A percentile compares a stretch with the other conserved stretches of the same genome.
Conservation (phyloP, 1,284 basidiomycete genomes). For the Moesziomyces sp. region DNA sequence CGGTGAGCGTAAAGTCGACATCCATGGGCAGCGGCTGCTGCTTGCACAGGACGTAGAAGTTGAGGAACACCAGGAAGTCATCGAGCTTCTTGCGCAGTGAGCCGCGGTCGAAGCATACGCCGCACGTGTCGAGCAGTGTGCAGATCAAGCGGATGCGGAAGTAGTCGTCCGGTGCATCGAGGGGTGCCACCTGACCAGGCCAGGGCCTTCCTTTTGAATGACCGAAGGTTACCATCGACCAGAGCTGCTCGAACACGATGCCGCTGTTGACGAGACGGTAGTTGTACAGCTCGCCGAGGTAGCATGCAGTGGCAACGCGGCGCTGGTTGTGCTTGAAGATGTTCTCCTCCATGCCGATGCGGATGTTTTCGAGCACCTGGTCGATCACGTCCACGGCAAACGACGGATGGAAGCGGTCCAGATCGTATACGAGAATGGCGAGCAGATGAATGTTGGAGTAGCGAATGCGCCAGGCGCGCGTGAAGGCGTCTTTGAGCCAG, state of each 20-base stretch:
- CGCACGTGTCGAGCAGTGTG: slow-evolving; percentile 91
- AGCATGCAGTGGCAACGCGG: slow-evolving; percentile 88
- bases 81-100: slow-evolving; percentile 90
- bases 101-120: slow-evolving; percentile 96
- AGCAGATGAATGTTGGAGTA: slow-evolving; percentile 89
- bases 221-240: slow-evolving; percentile 94
- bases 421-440: slow-evolving; percentile 91
- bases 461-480: slow-evolving; percentile 95
- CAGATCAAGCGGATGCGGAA: slow-evolving; percentile 93
- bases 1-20: slow-evolving; percentile 93
- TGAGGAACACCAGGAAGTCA: slow-evolving; percentile 90
- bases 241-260: slow-evolving; percentile 91
- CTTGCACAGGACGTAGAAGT: slow-evolving; percentile 92
- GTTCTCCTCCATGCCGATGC: slow-evolving; percentile 87
- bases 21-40: slow-evolving; percentile 86
- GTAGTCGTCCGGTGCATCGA: slow-evolving; percentile 94
- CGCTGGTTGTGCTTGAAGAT: slow-evolving; percentile 94
- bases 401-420: slow-evolving; percentile 89
- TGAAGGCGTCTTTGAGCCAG: slow-evolving; percentile 80
- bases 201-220: slow-evolving; percentile 90
- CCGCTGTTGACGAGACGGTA: slow-evolving; percentile 90
- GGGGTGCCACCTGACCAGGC: slow-evolving; percentile 78
- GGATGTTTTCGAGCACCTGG: slow-evolving; percentile 90
- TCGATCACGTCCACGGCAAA: slow-evolving; percentile 91
- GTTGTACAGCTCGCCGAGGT: slow-evolving; percentile 96